Percentiles rank a stretch among this genome's conserved stretches.
These are phyloP conservation scores for Starmerella sp. DNA, from an alignment of 805 yeast species.

Conservation along the genomic window DNA sequence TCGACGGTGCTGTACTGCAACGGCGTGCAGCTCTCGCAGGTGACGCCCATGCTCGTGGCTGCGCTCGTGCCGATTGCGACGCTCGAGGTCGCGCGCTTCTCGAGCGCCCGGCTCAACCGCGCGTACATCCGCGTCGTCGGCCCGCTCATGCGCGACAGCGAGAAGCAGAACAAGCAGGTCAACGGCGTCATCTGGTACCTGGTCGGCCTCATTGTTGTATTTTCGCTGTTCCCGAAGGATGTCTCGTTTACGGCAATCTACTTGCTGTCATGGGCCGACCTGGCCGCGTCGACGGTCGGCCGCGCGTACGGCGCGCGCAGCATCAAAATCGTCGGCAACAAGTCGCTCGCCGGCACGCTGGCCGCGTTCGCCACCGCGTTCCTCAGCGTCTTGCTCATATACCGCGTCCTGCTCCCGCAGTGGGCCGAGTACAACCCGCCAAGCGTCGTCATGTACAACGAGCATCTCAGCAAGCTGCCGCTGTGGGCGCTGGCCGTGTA, in stretches of 20 bases:
- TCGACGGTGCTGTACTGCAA: slow-evolving; percentile 60
- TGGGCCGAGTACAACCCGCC: slow-evolving; percentile 45
- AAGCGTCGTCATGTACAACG: slow-evolving; percentile 55
- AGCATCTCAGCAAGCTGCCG: slow-evolving; percentile 46
- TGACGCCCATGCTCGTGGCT: slow-evolving; percentile 48
- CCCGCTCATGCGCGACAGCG: slow-evolving; percentile 74
- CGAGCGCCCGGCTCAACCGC: slow-evolving; percentile 49
- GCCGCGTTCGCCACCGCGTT: slow-evolving; percentile 77
- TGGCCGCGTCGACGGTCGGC: slow-evolving; percentile 92
- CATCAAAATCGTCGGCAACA: slow-evolving; percentile 60
- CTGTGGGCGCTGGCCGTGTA: slow-evolving; percentile 44
- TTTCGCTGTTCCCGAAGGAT: slow-evolving; percentile 64
- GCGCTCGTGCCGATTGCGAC: slow-evolving; percentile 47
- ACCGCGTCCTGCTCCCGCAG: slow-evolving; percentile 60
- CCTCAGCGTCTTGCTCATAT: slow-evolving; percentile 51
- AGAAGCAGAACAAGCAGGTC: slow-evolving; percentile 41
- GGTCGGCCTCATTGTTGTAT: slow-evolving; percentile 64
- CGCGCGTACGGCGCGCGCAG: slow-evolving; percentile 75
- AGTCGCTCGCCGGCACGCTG: slow-evolving; percentile 79
- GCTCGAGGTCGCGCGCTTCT: slow-evolving; percentile 60
- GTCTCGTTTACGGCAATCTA: slow-evolving; percentile 64
- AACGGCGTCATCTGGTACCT: slow-evolving; percentile 88
- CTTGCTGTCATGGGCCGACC: slow-evolving; percentile 90
- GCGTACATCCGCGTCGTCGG: slow-evolving; percentile 60
- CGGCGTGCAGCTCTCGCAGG: slow-evolving; percentile 44